These are phyloP conservation scores for Serendipita indica DNA, from an alignment of 768 basidiomycete species.

Conservation along the genomic window DNA sequence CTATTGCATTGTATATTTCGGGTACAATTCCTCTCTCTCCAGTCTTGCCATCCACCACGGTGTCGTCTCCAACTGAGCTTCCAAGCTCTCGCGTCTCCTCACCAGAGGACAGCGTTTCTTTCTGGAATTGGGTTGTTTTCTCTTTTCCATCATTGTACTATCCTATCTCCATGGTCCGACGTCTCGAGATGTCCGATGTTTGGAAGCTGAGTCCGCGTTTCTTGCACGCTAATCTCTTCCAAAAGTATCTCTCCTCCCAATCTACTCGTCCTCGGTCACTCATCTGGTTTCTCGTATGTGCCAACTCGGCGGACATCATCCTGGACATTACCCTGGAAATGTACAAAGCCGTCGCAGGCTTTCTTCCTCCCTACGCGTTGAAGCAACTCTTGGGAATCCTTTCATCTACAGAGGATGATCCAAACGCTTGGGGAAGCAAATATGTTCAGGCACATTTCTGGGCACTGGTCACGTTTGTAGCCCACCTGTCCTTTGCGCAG, in stretches of 20 bases:
- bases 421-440: conserved; percentile 17
- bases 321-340: conserved; percentile 42
- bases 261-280: conserved; percentile 22
- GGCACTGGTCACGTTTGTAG: conserved; percentile 44
- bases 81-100: conserved; percentile 37
- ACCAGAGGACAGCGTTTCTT: conserved; percentile 48
- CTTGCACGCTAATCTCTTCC: conserved; percentile 50
- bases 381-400: conserved; percentile 44
- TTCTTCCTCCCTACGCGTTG: conserved; percentile 50
- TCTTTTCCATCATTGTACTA: conserved; percentile 43
- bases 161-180: conserved; percentile 20
- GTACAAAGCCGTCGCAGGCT: conserved; percentile 48
- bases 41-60: conserved; percentile 31
- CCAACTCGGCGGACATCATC: conserved; percentile 55
- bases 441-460: conserved; percentile 39
- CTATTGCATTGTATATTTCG: conserved; percentile 26
- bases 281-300: conserved; percentile 44
- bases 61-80: conserved; percentile 33
- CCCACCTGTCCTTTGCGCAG: conserved; percentile 53
- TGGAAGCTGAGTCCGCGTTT: conserved; percentile 57
- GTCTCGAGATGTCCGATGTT: conserved; percentile 26
- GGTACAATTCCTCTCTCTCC: conserved; percentile 42
- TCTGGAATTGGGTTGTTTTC: conserved; percentile 54
- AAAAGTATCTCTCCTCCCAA: conserved; percentile 32
- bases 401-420: conserved; percentile 23